Base-by-base conservation (phyloP, 495 filamentous ascomycete species). In the Penicillium simplicissimum region DNA sequence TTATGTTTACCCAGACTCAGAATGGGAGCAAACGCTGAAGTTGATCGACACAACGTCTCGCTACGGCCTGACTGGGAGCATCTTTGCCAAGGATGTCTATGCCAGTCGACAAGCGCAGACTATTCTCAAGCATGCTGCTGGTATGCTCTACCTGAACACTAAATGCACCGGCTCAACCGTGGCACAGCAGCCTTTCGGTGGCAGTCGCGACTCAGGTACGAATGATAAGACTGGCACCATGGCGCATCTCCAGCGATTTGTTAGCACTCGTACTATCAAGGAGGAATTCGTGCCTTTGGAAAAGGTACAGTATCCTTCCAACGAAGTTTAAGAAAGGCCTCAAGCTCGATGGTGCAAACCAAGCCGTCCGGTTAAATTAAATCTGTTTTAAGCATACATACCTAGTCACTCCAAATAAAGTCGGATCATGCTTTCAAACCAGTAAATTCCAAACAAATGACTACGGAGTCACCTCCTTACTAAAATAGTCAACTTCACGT, bases 101-200 rank as follows among this genome's bases (percentile, higher is more conserved):
- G 88, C 82, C 3, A 79, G 90, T 43, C 83, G 87, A 11, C 72
- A 82, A 48, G 90, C 90, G 3, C 87, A 92, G 72, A 82, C 88
- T 38, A 80, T 76, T 40, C 81, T 94, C 40, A 83, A 86, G 60
- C 86, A 92, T 67, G 79, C 89, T 6, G 88, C 90, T n/a, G 91
- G 91, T 25, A 95, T 93, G 92, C 72, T 95, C 85, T 78, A 82
- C 86, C 70, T 92, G 60, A 80, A 93, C 71, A 89, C 86, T 71
- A 92, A 93, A 80, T 87, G 83, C 66, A 93, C 90, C 8, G 90
- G 88, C n/a, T 87, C 90, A 2, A 87, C 91, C 25, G 88, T 92
- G 5, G 90, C 87, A 3, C 90, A 92, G 77, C 90, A 92, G 73
- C 85, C 90, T n/a, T 93, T 93, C 71, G 90, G 90, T 42, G 90